Base-by-base conservation (phyloP, 176 grass and related monocot genomes). In the Bothriochloa decipiens region DNA sequence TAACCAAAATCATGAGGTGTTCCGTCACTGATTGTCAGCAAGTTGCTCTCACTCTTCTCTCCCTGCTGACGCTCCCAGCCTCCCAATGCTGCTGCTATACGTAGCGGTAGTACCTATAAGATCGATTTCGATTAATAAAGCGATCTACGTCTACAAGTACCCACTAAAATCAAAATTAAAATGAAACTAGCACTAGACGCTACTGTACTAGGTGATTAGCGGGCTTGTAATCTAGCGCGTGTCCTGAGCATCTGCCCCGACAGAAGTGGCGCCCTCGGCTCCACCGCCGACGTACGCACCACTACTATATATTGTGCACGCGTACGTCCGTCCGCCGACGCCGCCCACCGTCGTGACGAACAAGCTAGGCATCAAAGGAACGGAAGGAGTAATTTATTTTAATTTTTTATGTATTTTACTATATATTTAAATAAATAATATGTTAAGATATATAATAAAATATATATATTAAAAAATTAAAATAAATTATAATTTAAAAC, bases 211-310 rank as follows among this genome's bases (percentile, higher is more conserved):
- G 53, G 76, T 80, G 52, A 18, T 22, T 80, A 27, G 20, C 47
- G 25, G 14, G 50, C 52, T 82, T 87, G 86, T 87, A 82, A 26
- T 37, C 79, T 82, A 87, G 79, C 79, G 71, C 50, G 43, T 64
- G 86, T 87, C 65, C 39, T 49, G 27, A 47, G 86, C 86, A 87
- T 87, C 72, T 87, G 27, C 36, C 36, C 79, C 79, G 79, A 82
- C 79, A 87, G 10, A 75, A 66, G 60, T 70, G 52, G 83, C 65
- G 49, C 25, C 18, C 49, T 76, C 37, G 85, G 85, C 71, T 87
- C 72, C 85, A 76, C 72, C 72, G 50, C 50, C 79, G 79, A 82
- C 46, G 16, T 18, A 52, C 49, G 14, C 5, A n/a, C n/a, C n/a
- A n/a, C n/a, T n/a, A n/a, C 6, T 8, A 7, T 11, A 7, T 14